Percentiles rank a stretch among this genome's conserved stretches.
Conservation (phyloP, 345 rosid species). For the Camelina neglecta region DNA sequence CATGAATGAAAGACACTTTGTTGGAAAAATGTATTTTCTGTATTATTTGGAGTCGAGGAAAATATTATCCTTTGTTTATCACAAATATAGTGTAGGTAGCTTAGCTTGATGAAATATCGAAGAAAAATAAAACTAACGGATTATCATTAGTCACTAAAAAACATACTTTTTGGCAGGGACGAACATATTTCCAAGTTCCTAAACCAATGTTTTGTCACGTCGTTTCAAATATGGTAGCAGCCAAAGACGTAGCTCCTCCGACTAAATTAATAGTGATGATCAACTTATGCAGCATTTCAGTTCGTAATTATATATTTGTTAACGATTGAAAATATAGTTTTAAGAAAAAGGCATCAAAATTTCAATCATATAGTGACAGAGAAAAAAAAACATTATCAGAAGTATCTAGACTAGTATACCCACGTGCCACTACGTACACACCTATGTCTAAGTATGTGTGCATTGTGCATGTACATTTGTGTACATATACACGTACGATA, state of each 20-base stretch:
- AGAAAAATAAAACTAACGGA: background rate
- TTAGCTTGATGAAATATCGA: background rate
- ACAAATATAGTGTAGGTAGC: background rate
- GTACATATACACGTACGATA: slow-evolving; percentile 35
- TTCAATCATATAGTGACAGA: slow-evolving; percentile 5
- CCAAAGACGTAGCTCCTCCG: background rate
- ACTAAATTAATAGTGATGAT: background rate
- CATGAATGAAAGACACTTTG: background rate
- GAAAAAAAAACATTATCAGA: slow-evolving; percentile 16
- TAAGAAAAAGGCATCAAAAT: background rate
- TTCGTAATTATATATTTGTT: background rate
- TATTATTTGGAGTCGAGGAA: background rate
- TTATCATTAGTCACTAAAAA: background rate
- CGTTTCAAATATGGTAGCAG: slow-evolving; percentile 20
- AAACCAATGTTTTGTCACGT: background rate
- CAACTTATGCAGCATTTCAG: slow-evolving; percentile 2
- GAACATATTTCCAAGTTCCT: background rate
- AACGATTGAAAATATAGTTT: background rate
- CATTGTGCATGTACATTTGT: slow-evolving; percentile 31
- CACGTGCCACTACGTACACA: slow-evolving; percentile 40
- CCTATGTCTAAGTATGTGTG: slow-evolving; percentile 21
- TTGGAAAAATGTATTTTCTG: background rate
- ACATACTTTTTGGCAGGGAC: too few species aligned
- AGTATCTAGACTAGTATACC: slow-evolving; percentile 32
- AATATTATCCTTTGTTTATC: background rate